phyloP scores from a whole-genome alignment of 2,329 filamentous ascomycete species.

The Colletotrichum brevisporum region DNA sequence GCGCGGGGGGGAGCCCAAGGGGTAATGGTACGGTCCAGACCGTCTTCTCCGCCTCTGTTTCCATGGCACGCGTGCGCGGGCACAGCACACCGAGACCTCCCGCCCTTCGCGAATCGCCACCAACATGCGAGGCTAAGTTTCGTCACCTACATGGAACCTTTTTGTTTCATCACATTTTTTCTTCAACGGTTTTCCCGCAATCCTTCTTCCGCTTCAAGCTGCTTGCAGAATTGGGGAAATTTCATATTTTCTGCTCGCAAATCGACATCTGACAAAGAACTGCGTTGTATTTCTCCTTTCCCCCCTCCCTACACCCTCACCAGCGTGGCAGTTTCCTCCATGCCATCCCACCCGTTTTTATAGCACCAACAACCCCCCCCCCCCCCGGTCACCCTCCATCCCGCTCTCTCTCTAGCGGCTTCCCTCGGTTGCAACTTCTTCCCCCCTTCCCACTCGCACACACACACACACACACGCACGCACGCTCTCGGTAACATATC shows the following conservation, averaged over 20 bases:
- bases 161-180: conserved; percentile 12
- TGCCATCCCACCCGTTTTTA: neutral
- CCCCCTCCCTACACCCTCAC: too few relatives aligned
- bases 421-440: conserved; percentile 21
- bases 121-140: neutral
- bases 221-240: conserved; percentile 23
- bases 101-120: neutral
- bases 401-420: neutral
- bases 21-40: conserved; percentile 13
- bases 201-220: conserved; percentile 12
- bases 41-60: conserved; percentile 18
- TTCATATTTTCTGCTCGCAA: neutral
- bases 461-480: neutral
- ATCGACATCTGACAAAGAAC: conserved; percentile 13
- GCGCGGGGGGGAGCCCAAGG: too few relatives aligned
- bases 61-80: neutral
- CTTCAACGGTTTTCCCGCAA: conserved; percentile 15
- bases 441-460: neutral
- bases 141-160: neutral
- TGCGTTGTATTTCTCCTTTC: too few relatives aligned
- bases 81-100: conserved; percentile 14
- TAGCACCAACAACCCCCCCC: neutral
- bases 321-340: conserved; percentile 38
- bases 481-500: neutral
- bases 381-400: neutral